These are phyloP conservation scores for Umbelopsis ramanniana DNA, from an alignment of 192 early-diverging fungal genomes.

Conservation along the genomic window DNA sequence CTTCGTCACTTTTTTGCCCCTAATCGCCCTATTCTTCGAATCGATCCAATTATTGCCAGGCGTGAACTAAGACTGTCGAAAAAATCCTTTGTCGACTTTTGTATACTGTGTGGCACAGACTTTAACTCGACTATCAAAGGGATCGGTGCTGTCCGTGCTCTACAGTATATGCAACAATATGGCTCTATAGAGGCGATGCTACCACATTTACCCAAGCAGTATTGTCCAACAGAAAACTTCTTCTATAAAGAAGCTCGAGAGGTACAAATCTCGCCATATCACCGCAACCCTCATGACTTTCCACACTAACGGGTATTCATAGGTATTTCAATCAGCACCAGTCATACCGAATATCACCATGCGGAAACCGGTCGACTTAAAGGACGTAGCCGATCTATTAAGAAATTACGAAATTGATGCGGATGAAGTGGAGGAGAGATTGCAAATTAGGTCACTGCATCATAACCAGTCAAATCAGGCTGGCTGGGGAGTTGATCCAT, in stretches of 20 bases:
- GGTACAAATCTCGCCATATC: constrained; percentile 5
- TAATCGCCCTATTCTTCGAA: constrained; percentile 42
- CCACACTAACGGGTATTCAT: neutral
- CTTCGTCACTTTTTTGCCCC: constrained; percentile 48
- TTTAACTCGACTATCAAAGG: constrained; percentile 66
- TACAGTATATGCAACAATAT: constrained; percentile 55
- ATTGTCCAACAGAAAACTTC: constrained; percentile 44
- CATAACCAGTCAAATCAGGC: constrained; percentile 14
- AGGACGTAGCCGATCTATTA: neutral
- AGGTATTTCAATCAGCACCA: constrained; percentile 5
- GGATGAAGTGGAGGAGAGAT: constrained; percentile 2
- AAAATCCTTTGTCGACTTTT: constrained; percentile 66
- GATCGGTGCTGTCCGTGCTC: constrained; percentile 69
- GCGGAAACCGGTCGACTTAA: neutral
- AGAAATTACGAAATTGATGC: neutral
- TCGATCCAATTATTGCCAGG: constrained; percentile 54
- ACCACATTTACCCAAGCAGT: constrained; percentile 28
- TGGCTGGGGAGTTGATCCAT: constrained; percentile 7
- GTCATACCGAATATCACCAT: neutral
- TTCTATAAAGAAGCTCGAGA: constrained; percentile 39
- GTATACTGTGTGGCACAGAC: constrained; percentile 81
- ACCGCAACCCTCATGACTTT: neutral
- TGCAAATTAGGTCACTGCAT: constrained; percentile 4
- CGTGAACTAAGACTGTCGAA: constrained; percentile 53
- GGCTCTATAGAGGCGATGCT: constrained; percentile 70